A percentile compares a stretch with the other conserved stretches of the same genome.
Evolutionary conservation across 2,329 filamentous ascomycete genomes (phyloP).

Genomic region (Hyphodiscus sp.): DNA sequence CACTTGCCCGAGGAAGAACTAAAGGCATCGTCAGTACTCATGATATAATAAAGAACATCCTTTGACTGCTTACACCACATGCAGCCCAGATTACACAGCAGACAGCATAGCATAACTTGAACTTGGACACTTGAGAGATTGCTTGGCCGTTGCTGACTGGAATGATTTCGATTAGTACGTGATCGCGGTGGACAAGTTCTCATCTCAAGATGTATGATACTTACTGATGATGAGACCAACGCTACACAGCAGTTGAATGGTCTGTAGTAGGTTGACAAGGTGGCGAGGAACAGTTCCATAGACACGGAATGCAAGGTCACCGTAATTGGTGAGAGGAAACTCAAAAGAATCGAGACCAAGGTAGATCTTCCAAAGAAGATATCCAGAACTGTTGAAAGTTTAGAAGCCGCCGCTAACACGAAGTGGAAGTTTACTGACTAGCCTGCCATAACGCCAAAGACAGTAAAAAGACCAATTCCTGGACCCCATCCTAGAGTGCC

Average conservation of each 20-base stretch:
- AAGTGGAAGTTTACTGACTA: neutral
- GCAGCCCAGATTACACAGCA: slow-evolving; percentile 25
- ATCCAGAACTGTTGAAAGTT: neutral
- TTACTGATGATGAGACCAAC: neutral
- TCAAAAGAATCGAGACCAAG: slow-evolving; percentile 4
- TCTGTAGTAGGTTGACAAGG: slow-evolving; percentile 27
- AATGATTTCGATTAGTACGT: slow-evolving; percentile 7
- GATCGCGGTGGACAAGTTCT: too few relatives aligned
- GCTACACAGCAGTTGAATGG: slow-evolving; percentile 28
- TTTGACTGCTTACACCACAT: slow-evolving; percentile 18
- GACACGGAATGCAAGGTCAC: slow-evolving; percentile 36
- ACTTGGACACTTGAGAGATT: slow-evolving; percentile 17
- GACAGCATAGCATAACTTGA: slow-evolving; percentile 19
- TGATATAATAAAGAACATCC: too few relatives aligned
- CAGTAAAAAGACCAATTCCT: slow-evolving; percentile 5
- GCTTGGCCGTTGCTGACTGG: slow-evolving; percentile 18
- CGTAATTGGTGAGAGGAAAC: slow-evolving; percentile 3
- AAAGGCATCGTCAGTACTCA: too few relatives aligned
- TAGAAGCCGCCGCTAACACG: neutral
- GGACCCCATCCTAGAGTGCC: slow-evolving; percentile 29
- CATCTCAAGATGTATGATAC: too few relatives aligned
- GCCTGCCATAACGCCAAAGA: slow-evolving; percentile 5
- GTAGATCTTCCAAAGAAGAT: slow-evolving; percentile 4
- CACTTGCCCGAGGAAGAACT: slow-evolving; percentile 19
- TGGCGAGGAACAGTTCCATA: slow-evolving; percentile 29